Evolutionary conservation across 2,329 filamentous ascomycete species (phyloP), one percentile per base, ranked within the genome.

Genomic region (Microascus cirrosus): DNA sequence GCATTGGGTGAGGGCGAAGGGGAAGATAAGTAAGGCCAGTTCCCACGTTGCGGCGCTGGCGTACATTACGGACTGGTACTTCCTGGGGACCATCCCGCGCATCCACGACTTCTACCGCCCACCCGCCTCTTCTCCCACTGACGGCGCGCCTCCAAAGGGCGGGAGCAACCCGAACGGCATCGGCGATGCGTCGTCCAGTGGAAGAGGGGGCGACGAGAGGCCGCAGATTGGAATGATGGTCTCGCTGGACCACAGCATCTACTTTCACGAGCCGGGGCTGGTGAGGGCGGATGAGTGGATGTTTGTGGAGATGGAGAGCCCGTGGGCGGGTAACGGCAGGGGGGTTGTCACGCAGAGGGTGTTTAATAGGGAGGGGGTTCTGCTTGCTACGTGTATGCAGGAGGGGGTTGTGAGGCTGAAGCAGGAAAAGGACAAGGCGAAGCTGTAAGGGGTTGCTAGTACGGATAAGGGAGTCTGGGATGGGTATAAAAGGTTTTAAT

Each of bases 1-100:
- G 55, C 83, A 86, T 64, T 93, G 90, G 90, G 79, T 91, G 62
- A 84, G 86, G 57, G 85, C 87, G 11, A 76, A 85, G 55, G 91
- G 91, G 35, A 77, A 71, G 59, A 94, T 97, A 65, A 87, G 89
- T 22, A 90, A 90, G 1, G 83, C 86, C 62, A 82, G 87, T 65
- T 90, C 91, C 12, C 92, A 97, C 68, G 77, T 96, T 39, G 87
- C 83, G 42, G 94, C 94, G 10, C 78, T 99, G 61, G 93, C 93
- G 25, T 99, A 97, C 74, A 89, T 97, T 76, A 90, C 86, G 28
- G 93, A 97, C 73, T 88, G 82, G 67, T 94, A 89, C 74, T 97
- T 99, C 73, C 92, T 97, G 70, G 92, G 89, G 45, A 96, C 92
- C 1, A 83, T 96, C 8, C 78, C 86, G 32, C 83, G 90, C 22